Conservation (phyloP, 257 asterid species). For the Capsicum baccatum region DNA sequence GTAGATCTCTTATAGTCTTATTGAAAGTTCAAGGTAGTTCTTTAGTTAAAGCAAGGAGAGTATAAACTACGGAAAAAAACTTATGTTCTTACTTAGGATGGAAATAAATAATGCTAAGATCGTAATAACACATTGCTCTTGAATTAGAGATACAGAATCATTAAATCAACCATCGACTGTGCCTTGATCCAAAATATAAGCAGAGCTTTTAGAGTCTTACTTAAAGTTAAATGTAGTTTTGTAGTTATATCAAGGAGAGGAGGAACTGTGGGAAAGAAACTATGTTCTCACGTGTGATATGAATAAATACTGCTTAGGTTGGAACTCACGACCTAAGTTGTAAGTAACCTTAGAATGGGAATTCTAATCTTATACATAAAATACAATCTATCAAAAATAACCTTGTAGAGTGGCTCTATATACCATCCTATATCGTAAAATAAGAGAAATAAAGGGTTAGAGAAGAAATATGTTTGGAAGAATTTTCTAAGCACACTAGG, state of each 20-base stretch:
- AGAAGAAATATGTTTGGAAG: background rate
- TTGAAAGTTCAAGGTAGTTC: too few species aligned
- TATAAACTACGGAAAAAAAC: too few species aligned
- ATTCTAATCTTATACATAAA: background rate
- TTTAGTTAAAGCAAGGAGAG: too few species aligned
- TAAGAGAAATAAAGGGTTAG: background rate
- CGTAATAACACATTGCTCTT: too few species aligned
- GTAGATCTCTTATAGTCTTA: background rate
- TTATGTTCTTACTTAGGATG: too few species aligned
- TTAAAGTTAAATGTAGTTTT: background rate
- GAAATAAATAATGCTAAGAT: too few species aligned
- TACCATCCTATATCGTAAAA: background rate
- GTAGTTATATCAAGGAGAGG: background rate
- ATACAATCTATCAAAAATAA: background rate
- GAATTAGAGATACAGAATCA: too few species aligned
- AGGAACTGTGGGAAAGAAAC: background rate
- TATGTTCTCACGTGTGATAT: background rate
- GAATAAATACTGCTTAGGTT: background rate
- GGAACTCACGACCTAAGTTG: background rate
- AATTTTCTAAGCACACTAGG: background rate
- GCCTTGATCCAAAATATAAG: background rate
- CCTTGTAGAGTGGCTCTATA: background rate
- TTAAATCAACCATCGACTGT: too few species aligned
- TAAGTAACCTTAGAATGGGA: background rate
- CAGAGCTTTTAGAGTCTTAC: background rate